A percentile compares a stretch with the other conserved stretches of the same genome.
Conservation (phyloP, 768 basidiomycete species). For the Gyrodon lividus region DNA sequence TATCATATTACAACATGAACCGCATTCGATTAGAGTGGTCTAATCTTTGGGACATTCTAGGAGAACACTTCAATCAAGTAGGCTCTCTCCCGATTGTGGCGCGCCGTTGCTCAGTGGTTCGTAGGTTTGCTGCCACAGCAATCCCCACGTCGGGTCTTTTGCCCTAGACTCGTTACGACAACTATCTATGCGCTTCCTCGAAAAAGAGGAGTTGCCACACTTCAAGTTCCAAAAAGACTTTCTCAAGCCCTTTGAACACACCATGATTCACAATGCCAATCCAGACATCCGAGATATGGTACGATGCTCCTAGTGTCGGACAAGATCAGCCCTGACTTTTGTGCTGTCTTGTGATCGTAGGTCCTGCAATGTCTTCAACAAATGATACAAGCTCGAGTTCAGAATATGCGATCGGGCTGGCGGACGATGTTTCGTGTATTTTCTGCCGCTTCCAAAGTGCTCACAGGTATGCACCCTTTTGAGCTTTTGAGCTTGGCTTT, state of each 20-base stretch:
- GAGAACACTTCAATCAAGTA: constrained; percentile 98
- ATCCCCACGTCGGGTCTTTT: constrained; percentile 94
- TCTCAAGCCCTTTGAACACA: constrained; percentile 95
- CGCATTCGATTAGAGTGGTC: constrained; percentile 99
- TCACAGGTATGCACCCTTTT: constrained; percentile 59
- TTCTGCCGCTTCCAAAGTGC: constrained; percentile 90
- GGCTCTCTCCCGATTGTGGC: neutral
- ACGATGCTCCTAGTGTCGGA: constrained; percentile 7
- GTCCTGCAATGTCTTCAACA: constrained; percentile 97
- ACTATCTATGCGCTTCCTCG: constrained; percentile 96
- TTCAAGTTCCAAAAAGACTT: constrained; percentile 99
- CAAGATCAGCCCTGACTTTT: neutral
- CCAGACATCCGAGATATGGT: constrained; percentile 97
- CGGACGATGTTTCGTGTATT: constrained; percentile 99
- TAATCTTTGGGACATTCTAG: constrained; percentile 94
- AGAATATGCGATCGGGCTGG: constrained; percentile 98
- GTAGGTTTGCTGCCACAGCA: constrained; percentile 97
- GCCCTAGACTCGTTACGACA: constrained; percentile 96
- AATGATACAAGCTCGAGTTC: constrained; percentile 94
- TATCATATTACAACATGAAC: constrained; percentile 99
- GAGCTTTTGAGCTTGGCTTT: neutral
- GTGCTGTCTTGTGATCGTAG: constrained; percentile 40
- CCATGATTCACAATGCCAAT: constrained; percentile 95
- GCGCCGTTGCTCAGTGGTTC: constrained; percentile 10
- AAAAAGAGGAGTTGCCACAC: constrained; percentile 96